Conservation (phyloP, 1,284 basidiomycete genomes). For the Leucoagaricus sp. region DNA sequence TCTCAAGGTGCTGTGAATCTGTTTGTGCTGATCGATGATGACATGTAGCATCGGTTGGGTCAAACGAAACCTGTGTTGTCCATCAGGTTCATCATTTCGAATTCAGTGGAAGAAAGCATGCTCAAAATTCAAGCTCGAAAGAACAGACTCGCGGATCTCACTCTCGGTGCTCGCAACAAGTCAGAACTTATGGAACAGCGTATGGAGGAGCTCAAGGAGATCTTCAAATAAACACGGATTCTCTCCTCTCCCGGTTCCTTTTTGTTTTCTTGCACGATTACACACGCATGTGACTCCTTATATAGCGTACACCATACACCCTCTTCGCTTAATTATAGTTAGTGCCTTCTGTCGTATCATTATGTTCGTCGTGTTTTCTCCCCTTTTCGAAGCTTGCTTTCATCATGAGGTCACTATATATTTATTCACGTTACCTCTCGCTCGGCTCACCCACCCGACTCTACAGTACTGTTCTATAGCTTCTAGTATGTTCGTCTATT, state of each 20-base stretch:
- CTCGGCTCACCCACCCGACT: neutral
- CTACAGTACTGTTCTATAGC: slow-evolving; percentile 15
- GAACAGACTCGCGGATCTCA: slow-evolving; percentile 89
- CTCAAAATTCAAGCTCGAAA: slow-evolving; percentile 95
- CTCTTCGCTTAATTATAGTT: neutral
- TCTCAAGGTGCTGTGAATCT: too few relatives aligned
- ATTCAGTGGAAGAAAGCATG: slow-evolving; percentile 89
- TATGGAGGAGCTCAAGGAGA: slow-evolving; percentile 77
- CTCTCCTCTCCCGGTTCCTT: neutral
- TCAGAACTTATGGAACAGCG: slow-evolving; percentile 82
- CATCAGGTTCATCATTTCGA: slow-evolving; percentile 89
- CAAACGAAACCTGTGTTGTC: slow-evolving; percentile 92
- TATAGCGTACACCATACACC: neutral
- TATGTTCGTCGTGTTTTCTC: neutral
- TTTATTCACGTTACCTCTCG: neutral
- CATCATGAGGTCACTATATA: neutral
- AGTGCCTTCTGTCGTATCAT: neutral
- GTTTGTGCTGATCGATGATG: too few relatives aligned
- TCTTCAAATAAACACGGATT: slow-evolving; percentile 46
- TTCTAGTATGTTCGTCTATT: slow-evolving; percentile 10
- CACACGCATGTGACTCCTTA: neutral
- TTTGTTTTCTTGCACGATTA: neutral
- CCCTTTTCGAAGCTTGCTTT: neutral
- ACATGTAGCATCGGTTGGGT: slow-evolving; percentile 83
- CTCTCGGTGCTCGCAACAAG: slow-evolving; percentile 80